Evolutionary conservation across 257 asterid species (phyloP).

Genomic region (Nicotiana paniculata): DNA sequence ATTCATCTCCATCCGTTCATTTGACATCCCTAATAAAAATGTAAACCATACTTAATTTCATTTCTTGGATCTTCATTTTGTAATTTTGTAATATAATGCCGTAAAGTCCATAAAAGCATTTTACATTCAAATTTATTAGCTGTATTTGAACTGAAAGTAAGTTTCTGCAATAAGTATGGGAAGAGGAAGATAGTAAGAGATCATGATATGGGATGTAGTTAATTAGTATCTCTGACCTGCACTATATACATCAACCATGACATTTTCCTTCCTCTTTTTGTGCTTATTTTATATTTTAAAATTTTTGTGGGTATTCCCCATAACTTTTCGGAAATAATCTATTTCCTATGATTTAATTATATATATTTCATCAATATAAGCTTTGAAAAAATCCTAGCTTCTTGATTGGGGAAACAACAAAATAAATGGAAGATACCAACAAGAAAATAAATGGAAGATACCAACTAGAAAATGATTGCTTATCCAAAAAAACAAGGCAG

Average conservation of each 20-base stretch:
- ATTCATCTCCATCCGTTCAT: too few species aligned
- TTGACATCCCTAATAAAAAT: too few species aligned
- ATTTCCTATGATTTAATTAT: neutral
- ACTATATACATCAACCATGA: neutral
- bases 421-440: neutral
- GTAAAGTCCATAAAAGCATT: neutral
- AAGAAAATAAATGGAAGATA: neutral
- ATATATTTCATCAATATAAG: neutral
- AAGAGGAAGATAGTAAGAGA: neutral
- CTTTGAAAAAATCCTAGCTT: neutral
- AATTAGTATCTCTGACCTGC: neutral
- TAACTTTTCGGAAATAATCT: neutral
- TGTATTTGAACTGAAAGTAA: neutral
- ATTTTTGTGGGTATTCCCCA: neutral
- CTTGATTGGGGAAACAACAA: constrained; percentile 13
- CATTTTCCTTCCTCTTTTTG: neutral
- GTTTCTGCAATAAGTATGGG: neutral
- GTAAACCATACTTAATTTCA: neutral
- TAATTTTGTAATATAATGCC: neutral
- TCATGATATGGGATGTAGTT: neutral
- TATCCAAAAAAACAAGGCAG: constrained; percentile 6
- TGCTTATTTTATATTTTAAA: neutral
- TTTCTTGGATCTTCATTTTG: neutral
- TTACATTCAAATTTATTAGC: neutral
- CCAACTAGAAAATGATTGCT: constrained; percentile 12